Percentiles rank a stretch among this genome's conserved stretches.
Conservation (phyloP, 345 rosid species). For the Melaleuca alternifolia region DNA sequence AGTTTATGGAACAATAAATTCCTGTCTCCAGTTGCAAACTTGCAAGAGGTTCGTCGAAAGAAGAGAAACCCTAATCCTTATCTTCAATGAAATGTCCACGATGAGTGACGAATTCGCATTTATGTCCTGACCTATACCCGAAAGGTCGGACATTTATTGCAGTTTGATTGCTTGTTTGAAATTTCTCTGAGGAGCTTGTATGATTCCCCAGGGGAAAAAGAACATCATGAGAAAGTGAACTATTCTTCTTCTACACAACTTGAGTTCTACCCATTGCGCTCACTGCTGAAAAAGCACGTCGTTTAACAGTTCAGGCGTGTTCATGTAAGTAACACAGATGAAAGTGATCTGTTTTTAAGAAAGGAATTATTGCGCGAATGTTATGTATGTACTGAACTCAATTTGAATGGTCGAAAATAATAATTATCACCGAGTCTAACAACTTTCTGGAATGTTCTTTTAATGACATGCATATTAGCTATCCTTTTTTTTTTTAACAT, state of each 20-base stretch:
- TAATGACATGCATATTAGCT: background rate
- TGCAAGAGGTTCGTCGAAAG: background rate
- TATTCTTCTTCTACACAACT: background rate
- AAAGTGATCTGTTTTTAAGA: background rate
- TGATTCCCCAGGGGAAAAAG: background rate
- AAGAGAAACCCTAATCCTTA: background rate
- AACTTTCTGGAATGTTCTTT: background rate
- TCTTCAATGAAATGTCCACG: background rate
- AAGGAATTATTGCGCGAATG: background rate
- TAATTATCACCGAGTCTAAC: background rate
- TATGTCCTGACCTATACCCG: background rate
- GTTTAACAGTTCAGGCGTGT: background rate
- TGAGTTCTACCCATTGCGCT: background rate
- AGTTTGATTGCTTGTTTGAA: background rate
- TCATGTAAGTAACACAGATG: background rate
- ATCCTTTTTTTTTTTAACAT: background rate
- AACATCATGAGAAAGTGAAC: background rate
- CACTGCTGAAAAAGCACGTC: background rate
- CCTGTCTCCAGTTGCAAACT: background rate
- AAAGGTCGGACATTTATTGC: background rate
- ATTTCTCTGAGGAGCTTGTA: background rate
- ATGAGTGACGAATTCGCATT: background rate
- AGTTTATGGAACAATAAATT: background rate
- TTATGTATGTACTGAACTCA: background rate
- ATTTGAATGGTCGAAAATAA: background rate